Conservation (phyloP, 148 eudicot species). For the Chenopodium berlandieri region DNA sequence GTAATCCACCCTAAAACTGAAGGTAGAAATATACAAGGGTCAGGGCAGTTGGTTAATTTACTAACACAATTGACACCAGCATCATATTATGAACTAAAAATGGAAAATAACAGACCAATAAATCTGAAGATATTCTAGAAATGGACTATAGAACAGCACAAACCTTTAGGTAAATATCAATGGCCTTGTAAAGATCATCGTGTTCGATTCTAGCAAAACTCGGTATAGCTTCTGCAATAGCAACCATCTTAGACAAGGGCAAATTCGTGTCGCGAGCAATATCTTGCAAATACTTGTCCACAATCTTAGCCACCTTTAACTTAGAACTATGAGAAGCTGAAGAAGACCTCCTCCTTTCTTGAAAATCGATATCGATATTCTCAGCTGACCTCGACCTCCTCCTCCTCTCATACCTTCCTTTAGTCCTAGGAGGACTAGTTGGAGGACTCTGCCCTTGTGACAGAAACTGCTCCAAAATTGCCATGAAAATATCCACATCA, state of each 20-base stretch:
- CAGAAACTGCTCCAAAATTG: conserved; percentile 64
- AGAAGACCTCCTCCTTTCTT: conserved; percentile 75
- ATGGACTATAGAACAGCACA: neutral
- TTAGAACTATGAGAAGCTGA: conserved; percentile 73
- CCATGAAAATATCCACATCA: conserved; percentile 69
- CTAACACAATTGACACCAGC: neutral
- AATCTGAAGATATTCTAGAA: neutral
- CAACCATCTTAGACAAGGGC: conserved; percentile 59
- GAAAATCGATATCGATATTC: conserved; percentile 53
- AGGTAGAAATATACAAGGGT: conserved; percentile 16
- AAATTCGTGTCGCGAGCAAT: conserved; percentile 57
- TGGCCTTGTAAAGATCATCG: conserved; percentile 83
- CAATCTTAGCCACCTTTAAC: conserved; percentile 69
- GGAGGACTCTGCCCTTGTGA: conserved; percentile 66
- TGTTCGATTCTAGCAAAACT: conserved; percentile 65
- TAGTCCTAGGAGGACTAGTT: conserved; percentile 59
- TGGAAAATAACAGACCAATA: neutral
- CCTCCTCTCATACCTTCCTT: conserved; percentile 51
- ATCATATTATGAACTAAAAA: neutral
- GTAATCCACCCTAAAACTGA: conserved; percentile 20
- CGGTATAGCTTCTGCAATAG: conserved; percentile 67
- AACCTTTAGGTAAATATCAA: conserved; percentile 84
- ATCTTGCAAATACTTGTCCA: conserved; percentile 69
- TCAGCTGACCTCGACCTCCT: conserved; percentile 75
- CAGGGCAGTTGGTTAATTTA: conserved; percentile 8